phyloP scores from a whole-genome alignment of 352 stramenopile genomes.

The Globisporangium megalacanthum region DNA sequence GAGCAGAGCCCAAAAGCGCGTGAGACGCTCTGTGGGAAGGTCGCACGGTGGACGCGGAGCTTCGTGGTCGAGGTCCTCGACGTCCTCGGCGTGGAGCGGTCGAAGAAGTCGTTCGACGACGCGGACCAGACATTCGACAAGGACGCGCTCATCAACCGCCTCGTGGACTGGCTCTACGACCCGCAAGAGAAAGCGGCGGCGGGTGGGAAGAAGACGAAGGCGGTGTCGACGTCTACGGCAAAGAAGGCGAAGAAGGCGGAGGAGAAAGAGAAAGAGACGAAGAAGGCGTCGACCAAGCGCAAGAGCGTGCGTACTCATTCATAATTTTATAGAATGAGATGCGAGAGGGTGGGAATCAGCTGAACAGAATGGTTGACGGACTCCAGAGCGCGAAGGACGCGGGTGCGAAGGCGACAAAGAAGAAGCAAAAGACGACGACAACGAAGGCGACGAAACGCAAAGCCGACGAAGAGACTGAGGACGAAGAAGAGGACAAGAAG shows the following conservation, averaged over 20 bases:
- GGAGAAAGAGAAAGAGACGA: constrained; percentile 20
- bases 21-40: constrained; percentile 53
- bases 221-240: constrained; percentile 5
- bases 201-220: constrained; percentile 20
- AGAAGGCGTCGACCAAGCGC: constrained; percentile 24
- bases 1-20: constrained; percentile 65
- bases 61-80: constrained; percentile 80
- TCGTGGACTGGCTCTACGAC: constrained; percentile 73
- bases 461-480: not conserved
- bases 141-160: constrained; percentile 52
- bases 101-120: constrained; percentile 82
- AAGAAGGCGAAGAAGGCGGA: constrained; percentile 17
- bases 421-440: constrained; percentile 29
- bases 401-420: constrained; percentile 34
- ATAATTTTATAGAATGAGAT: too few species aligned
- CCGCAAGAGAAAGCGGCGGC: constrained; percentile 28
- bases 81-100: constrained; percentile 72
- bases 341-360: not conserved
- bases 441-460: constrained; percentile 16
- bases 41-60: constrained; percentile 58
- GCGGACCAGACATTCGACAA: constrained; percentile 50
- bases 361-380: not conserved
- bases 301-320: constrained; percentile 20
- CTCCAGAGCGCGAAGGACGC: constrained; percentile 13
- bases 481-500: constrained; percentile 13